Conservation (phyloP, 805 yeast species). For the Nakazawaea populi region DNA sequence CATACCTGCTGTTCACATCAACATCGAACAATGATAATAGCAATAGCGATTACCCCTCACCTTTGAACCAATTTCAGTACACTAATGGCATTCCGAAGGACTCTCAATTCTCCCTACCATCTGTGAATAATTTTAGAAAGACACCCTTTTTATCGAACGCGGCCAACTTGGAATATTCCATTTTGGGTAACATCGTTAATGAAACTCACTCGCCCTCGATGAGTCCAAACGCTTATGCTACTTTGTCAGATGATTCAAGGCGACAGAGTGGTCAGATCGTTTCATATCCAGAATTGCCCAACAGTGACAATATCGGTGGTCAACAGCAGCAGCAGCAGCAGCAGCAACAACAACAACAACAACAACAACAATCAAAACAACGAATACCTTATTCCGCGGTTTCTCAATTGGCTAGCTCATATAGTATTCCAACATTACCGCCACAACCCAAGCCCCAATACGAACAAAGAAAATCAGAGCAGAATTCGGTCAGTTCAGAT, state of each 20-base stretch:
- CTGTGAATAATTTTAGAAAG: conserved; percentile 12
- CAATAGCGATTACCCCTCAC: background rate
- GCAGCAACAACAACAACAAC: background rate
- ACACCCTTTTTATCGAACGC: conserved; percentile 59
- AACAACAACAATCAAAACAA: too few species aligned
- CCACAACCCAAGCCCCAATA: conserved; percentile 8
- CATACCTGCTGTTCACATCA: too few species aligned
- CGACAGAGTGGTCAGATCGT: background rate
- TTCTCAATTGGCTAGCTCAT: background rate
- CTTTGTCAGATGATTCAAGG: conserved; percentile 15
- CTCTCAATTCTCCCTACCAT: background rate
- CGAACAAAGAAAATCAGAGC: conserved; percentile 3
- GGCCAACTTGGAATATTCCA: conserved; percentile 67
- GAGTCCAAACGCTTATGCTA: conserved; percentile 29
- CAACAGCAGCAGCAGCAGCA: conserved; percentile 4
- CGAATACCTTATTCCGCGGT: too few species aligned
- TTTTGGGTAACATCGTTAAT: conserved; percentile 58
- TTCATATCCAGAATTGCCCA: background rate
- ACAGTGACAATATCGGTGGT: background rate
- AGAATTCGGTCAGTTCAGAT: background rate
- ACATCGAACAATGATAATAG: background rate
- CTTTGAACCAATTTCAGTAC: conserved; percentile 6
- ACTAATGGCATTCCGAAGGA: background rate
- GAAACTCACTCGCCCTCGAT: conserved; percentile 28
- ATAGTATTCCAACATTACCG: conserved; percentile 3